Base-by-base conservation (phyloP, 495 filamentous ascomycete genomes). In the Aspergillus sclerotiicarbonarius region DNA sequence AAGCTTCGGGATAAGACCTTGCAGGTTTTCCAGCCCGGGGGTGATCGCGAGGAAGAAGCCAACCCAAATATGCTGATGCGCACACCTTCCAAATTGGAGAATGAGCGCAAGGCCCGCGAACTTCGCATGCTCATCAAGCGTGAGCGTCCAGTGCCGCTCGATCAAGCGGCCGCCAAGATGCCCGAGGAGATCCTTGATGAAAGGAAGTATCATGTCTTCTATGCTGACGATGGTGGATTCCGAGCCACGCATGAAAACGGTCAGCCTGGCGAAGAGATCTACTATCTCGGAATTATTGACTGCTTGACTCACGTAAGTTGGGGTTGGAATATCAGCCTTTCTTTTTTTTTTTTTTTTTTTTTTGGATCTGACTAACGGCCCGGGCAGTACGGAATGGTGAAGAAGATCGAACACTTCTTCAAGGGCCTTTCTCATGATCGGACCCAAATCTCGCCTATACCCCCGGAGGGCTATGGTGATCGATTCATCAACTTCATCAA, bases 211-310 rank as follows among this genome's bases (percentile, higher is more conserved):
- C 82, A 83, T 49, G 81, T 90, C 62, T 98, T 97, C 70, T 97
- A 96, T 70, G 83, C 85, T 53, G 92, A 97, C 65, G 93, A 98
- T 71, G 94, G 94, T 53, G 94, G 94, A 3, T 92, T 96, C 70
- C 81, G 87, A 60, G 95, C 94, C 7, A 98, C 94, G 8, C 92
- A 96, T 66, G 92, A 97, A 71, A 87, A 94, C 73, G 87, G 94
- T 59, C 72, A 79, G 25, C 84, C 89, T 8, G 92, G 86, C 1
- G 91, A 96, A 54, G 91, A 96, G 73, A 91, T 99, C 32, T 99
- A 98, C 65, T 99, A 98, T 68, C 82, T 99, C 7, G 94, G 94
- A 10, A 94, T 99, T 60, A 98, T 98, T 67, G 95, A 98, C 71
- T 98, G 93, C 69, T 74, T 99, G 67, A 99, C 94, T 39, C 90